phyloP scores from a whole-genome alignment of 2,329 filamentous ascomycete species.

The Cytospora paraplurivora region DNA sequence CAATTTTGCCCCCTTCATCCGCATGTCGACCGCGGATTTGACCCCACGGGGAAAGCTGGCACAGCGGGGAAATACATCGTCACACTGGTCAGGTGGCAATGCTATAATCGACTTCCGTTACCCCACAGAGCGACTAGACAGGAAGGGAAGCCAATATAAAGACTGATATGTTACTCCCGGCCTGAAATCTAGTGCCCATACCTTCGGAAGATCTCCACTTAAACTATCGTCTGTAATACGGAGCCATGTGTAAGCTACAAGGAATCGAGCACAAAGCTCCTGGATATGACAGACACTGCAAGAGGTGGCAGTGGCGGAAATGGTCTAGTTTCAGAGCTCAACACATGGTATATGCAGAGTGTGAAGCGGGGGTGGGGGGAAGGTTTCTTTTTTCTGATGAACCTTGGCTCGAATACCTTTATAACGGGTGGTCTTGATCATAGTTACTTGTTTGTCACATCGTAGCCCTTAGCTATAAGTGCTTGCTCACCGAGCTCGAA shows the following conservation, averaged over 20 bases:
- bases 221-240: background rate
- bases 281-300: no score
- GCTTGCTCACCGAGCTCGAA: no score
- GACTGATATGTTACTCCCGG: no score
- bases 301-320: no score
- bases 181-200: background rate
- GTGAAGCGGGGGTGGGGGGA: no score
- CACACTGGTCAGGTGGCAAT: background rate
- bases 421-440: no score
- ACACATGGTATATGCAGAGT: no score
- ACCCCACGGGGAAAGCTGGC: conserved; percentile 12
- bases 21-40: background rate
- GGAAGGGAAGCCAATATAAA: background rate
- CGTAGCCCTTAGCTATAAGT: no score
- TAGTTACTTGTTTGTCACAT: no score
- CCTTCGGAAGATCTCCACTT: background rate
- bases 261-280: background rate
- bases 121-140: background rate
- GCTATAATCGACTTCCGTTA: background rate
- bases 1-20: background rate
- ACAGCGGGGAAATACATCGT: conserved; percentile 8
- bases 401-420: no score
- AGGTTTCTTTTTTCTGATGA: no score
- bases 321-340: no score
- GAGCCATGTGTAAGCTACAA: background rate